Evolutionary conservation across 2,329 filamentous ascomycete species (phyloP).

Genomic region (Colletotrichum lini): DNA sequence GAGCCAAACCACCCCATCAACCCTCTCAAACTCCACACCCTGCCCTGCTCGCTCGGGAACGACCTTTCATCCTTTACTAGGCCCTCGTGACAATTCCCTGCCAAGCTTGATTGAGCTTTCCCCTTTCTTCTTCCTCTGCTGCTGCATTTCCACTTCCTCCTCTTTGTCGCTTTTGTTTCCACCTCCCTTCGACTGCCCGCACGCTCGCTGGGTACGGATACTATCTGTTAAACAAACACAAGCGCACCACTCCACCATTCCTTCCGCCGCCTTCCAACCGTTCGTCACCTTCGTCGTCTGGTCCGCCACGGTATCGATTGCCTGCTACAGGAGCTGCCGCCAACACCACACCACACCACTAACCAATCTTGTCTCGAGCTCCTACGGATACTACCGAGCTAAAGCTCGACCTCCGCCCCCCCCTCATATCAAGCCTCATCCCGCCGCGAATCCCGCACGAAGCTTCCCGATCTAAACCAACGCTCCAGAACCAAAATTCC

Average conservation of each 20-base stretch:
- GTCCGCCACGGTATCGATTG: slow-evolving; percentile 31
- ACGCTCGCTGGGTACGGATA: background rate
- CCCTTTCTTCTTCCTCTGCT: slow-evolving; percentile 10
- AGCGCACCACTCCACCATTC: background rate
- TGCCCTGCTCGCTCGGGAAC: slow-evolving; percentile 31
- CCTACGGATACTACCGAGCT: slow-evolving; percentile 20
- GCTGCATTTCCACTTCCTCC: background rate
- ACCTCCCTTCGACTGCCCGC: background rate
- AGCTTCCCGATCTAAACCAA: slow-evolving; percentile 37
- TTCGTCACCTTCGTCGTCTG: slow-evolving; percentile 15
- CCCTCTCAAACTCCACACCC: slow-evolving; percentile 33
- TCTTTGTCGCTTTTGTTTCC: background rate
- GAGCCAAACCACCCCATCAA: slow-evolving; percentile 12
- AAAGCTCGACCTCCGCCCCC: slow-evolving; percentile 34
- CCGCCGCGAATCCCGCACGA: slow-evolving; percentile 20
- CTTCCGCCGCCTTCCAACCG: background rate
- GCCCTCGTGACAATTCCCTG: slow-evolving; percentile 39
- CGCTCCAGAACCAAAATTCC: background rate
- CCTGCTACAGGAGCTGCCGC: slow-evolving; percentile 36
- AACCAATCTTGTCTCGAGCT: slow-evolving; percentile 23
- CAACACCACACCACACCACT: slow-evolving; percentile 6
- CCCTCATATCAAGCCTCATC: slow-evolving; percentile 11
- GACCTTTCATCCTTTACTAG: slow-evolving; percentile 39
- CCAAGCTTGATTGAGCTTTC: slow-evolving; percentile 15
- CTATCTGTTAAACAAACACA: slow-evolving; percentile 16